phyloP scores from a whole-genome alignment of 768 basidiomycete genomes.

The Coprinopsis cinerea region DNA sequence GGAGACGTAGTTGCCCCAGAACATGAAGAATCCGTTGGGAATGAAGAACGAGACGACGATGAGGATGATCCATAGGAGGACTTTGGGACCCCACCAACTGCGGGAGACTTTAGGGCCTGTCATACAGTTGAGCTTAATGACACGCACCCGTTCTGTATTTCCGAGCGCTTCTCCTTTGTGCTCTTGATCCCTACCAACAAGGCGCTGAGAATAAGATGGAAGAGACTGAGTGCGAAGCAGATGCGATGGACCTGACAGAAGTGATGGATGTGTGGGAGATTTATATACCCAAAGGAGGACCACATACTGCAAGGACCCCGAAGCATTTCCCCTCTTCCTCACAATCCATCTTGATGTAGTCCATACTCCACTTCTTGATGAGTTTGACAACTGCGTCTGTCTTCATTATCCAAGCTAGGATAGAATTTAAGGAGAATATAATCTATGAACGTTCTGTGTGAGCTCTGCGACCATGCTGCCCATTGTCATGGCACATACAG shows the following conservation, averaged over 20 bases:
- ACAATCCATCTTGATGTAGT: constrained; percentile 98
- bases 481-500: background rate
- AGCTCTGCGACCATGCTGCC: background rate
- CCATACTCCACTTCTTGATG: constrained; percentile 89
- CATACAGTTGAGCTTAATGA: background rate
- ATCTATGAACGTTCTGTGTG: constrained; percentile 43
- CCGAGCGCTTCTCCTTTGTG: constrained; percentile 88
- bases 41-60: constrained; percentile 85
- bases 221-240: constrained; percentile 88
- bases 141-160: constrained; percentile 95
- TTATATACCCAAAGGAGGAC: constrained; percentile 23
- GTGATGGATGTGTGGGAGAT: constrained; percentile 1
- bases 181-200: constrained; percentile 83
- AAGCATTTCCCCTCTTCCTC: constrained; percentile 83
- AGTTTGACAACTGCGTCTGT: constrained; percentile 80
- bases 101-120: constrained; percentile 4
- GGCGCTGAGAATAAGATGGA: constrained; percentile 78
- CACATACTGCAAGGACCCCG: constrained; percentile 80
- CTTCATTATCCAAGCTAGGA: constrained; percentile 96
- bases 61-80: constrained; percentile 82
- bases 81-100: constrained; percentile 99
- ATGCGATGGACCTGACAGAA: constrained; percentile 80
- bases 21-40: constrained; percentile 96
- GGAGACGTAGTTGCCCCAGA: constrained; percentile 93
- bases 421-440: constrained; percentile 92